A percentile compares a stretch with the other conserved stretches of the same genome.
These are phyloP conservation scores for Trametes cingulata DNA, from an alignment of 768 basidiomycete genomes.

Conservation along the genomic window DNA sequence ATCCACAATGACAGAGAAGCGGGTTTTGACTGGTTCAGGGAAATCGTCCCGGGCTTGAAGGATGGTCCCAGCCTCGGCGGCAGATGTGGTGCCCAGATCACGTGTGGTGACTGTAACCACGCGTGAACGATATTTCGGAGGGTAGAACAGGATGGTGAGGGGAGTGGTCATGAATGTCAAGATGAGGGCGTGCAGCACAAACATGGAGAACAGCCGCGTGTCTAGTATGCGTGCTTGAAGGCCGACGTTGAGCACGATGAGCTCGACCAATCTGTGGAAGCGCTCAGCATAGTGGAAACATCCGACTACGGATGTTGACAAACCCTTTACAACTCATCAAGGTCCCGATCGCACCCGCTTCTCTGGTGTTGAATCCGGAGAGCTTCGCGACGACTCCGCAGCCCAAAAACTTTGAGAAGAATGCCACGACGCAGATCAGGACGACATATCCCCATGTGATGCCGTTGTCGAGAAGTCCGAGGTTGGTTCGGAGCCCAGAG, in stretches of 20 bases:
- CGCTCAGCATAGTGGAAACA: neutral
- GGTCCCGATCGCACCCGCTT: slow-evolving; percentile 79
- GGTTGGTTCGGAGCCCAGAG: slow-evolving; percentile 78
- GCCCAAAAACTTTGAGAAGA: slow-evolving; percentile 75
- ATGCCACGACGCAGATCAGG: slow-evolving; percentile 72
- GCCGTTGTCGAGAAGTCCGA: slow-evolving; percentile 70
- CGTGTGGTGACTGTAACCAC: slow-evolving; percentile 23
- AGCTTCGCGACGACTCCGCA: slow-evolving; percentile 60
- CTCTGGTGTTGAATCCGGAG: slow-evolving; percentile 71
- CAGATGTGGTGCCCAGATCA: neutral
- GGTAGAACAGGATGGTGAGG: slow-evolving; percentile 77
- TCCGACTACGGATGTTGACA: slow-evolving; percentile 21
- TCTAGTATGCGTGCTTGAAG: slow-evolving; percentile 65
- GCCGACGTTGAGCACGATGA: slow-evolving; percentile 91
- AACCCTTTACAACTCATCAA: slow-evolving; percentile 92
- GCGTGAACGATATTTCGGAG: slow-evolving; percentile 53
- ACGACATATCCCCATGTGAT: slow-evolving; percentile 82
- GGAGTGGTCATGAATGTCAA: slow-evolving; percentile 87
- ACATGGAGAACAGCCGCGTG: slow-evolving; percentile 81
- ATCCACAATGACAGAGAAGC: slow-evolving; percentile 76
- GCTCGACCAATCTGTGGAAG: slow-evolving; percentile 63
- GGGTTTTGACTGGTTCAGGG: slow-evolving; percentile 50
- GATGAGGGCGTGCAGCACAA: slow-evolving; percentile 76
- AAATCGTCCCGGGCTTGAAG: slow-evolving; percentile 4
- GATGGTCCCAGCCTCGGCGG: neutral